phyloP scores from a whole-genome alignment of 495 filamentous ascomycete genomes.

The Monascus purpureus region DNA sequence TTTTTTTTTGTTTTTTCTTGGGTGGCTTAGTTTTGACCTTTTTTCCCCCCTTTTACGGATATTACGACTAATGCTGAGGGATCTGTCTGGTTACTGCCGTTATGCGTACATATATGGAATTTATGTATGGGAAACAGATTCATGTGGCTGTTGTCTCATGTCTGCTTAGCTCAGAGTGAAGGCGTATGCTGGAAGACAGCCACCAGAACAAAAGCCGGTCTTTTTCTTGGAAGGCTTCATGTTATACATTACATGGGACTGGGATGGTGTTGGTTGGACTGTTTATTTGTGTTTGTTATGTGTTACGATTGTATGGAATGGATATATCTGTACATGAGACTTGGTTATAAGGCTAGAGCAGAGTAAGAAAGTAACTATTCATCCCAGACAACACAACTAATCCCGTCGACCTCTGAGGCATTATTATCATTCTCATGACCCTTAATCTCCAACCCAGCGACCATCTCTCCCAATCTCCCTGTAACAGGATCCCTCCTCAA shows the following conservation, averaged over 20 bases:
- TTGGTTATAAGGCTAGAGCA: too few relatives aligned
- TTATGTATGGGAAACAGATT: not conserved
- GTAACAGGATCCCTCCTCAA: slow-evolving; percentile 41
- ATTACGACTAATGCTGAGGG: slow-evolving; percentile 24
- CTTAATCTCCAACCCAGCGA: slow-evolving; percentile 28
- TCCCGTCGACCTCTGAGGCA: slow-evolving; percentile 18
- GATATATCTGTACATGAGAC: slow-evolving; percentile 3
- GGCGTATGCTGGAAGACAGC: slow-evolving; percentile 4
- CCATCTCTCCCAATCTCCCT: slow-evolving; percentile 38
- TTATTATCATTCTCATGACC: slow-evolving; percentile 23
- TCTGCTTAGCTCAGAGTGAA: not conserved
- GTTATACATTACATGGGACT: slow-evolving; percentile 1
- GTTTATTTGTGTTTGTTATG: slow-evolving; percentile 1
- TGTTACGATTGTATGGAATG: slow-evolving; percentile 1
- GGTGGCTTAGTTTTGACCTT: not conserved
- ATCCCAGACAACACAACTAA: slow-evolving; percentile 49
- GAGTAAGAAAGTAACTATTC: too few relatives aligned
- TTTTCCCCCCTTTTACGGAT: slow-evolving; percentile 24
- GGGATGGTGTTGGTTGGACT: slow-evolving; percentile 6
- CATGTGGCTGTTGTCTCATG: not conserved
- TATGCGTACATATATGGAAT: not conserved
- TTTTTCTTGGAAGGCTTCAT: slow-evolving; percentile 5
- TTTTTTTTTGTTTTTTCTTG: not conserved
- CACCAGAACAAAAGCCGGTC: slow-evolving; percentile 12
- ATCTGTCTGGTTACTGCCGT: not conserved